Evolutionary conservation across 495 filamentous ascomycete genomes (phyloP).

Genomic region (Daldinia vernicosa): DNA sequence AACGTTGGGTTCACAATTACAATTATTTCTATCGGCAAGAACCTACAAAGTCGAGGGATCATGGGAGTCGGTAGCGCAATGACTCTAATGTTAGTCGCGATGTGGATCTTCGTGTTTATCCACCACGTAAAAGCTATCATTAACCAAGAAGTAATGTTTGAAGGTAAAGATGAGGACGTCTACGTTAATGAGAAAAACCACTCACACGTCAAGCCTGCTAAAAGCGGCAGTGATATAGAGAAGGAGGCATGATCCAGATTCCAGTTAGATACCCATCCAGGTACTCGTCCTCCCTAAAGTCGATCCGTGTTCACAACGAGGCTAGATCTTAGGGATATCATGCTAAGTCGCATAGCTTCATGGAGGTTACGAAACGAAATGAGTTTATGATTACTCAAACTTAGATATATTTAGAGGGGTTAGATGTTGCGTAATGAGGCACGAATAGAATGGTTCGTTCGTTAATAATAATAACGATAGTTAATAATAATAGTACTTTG

Average conservation of each 20-base stretch:
- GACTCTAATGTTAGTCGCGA: constrained; percentile 63
- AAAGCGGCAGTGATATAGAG: constrained; percentile 30
- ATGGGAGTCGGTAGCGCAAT: constrained; percentile 59
- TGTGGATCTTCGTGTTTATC: constrained; percentile 67
- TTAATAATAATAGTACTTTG: constrained; percentile 18
- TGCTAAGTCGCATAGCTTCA: constrained; percentile 7
- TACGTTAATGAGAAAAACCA: constrained; percentile 44
- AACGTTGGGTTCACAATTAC: constrained; percentile 65
- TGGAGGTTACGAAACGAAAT: constrained; percentile 24
- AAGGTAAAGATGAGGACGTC: constrained; percentile 70
- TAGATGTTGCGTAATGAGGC: not conserved
- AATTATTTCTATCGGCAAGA: constrained; percentile 58
- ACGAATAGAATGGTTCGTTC: not conserved
- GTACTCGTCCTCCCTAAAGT: not conserved
- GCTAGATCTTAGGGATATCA: constrained; percentile 3
- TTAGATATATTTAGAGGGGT: not conserved
- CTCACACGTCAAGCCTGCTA: constrained; percentile 32
- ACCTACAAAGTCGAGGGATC: constrained; percentile 52
- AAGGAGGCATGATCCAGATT: constrained; percentile 35
- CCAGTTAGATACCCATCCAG: not conserved
- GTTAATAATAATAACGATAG: not conserved
- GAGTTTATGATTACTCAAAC: constrained; percentile 27
- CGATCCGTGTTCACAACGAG: not conserved
- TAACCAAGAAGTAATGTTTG: constrained; percentile 65
- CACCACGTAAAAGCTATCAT: constrained; percentile 64